Evolutionary conservation across 164 flowering plant genomes (phyloP).

Genomic region (Magnolia changhungtana): DNA sequence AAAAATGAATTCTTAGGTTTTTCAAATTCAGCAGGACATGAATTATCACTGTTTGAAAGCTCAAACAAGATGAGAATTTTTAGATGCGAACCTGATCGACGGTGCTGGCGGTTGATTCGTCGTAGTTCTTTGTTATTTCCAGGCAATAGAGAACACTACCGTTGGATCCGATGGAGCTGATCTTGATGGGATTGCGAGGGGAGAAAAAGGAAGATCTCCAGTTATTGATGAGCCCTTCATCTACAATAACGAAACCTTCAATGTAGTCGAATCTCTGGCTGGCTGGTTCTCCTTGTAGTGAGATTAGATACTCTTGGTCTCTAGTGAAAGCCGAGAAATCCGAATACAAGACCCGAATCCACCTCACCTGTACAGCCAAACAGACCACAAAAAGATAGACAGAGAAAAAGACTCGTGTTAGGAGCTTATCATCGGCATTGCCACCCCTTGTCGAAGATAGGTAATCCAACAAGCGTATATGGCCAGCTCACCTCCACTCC

Average conservation of each 20-base stretch:
- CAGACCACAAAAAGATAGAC: constrained; percentile 5
- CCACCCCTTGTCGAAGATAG: neutral
- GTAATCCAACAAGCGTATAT: neutral
- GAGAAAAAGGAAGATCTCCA: constrained; percentile 96
- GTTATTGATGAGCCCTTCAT: constrained; percentile 83
- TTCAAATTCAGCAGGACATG: too few species aligned
- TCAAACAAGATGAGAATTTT: neutral
- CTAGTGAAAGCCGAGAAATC: constrained; percentile 64
- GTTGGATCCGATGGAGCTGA: constrained; percentile 43
- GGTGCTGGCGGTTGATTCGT: constrained; percentile 38
- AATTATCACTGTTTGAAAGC: too few species aligned
- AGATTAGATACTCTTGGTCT: constrained; percentile 86
- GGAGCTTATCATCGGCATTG: neutral
- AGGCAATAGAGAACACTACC: constrained; percentile 75
- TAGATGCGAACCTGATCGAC: constrained; percentile 56
- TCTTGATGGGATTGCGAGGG: constrained; percentile 75
- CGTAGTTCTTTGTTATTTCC: constrained; percentile 82
- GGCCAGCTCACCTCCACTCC: neutral
- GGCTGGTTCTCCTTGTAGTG: constrained; percentile 47
- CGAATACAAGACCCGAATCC: constrained; percentile 86
- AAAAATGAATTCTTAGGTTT: too few species aligned
- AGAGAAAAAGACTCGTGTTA: constrained; percentile 12
- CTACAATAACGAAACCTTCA: constrained; percentile 91
- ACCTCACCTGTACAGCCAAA: constrained; percentile 56
- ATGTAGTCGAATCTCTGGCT: constrained; percentile 73